These are phyloP conservation scores for Fragaria iinumae DNA, from an alignment of 306 rosid genomes.

Conservation along the genomic window DNA sequence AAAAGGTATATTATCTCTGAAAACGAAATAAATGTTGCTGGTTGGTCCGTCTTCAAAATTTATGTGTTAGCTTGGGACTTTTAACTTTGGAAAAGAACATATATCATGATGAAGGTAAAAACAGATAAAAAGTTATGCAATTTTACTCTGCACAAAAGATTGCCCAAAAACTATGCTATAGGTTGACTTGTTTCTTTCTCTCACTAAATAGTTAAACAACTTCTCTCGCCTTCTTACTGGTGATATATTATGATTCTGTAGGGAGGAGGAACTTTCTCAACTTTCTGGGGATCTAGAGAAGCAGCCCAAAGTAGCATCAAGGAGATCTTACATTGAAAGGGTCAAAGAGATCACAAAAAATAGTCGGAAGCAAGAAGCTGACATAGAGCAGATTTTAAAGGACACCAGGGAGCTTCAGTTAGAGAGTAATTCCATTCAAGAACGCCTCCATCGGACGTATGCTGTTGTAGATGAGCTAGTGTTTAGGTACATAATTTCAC, in stretches of 20 bases:
- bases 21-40: not conserved
- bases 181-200: slow-evolving; percentile 8
- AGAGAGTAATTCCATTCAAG: slow-evolving; percentile 83
- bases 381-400: slow-evolving; percentile 68
- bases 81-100: not conserved
- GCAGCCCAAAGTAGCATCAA: slow-evolving; percentile 48
- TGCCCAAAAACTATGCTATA: slow-evolving; percentile 4
- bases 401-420: slow-evolving; percentile 88
- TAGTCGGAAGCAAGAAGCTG: slow-evolving; percentile 80
- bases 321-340: slow-evolving; percentile 70
- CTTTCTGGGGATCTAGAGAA: slow-evolving; percentile 39
- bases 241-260: slow-evolving; percentile 22
- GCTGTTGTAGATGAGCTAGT: slow-evolving; percentile 79
- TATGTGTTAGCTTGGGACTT: not conserved
- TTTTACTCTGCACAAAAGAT: not conserved
- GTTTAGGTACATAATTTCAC: slow-evolving; percentile 55
- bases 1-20: slow-evolving; percentile 32
- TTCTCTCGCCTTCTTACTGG: slow-evolving; percentile 16
- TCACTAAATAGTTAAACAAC: not conserved
- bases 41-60: not conserved
- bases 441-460: slow-evolving; percentile 77
- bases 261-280: slow-evolving; percentile 44
- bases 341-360: slow-evolving; percentile 83
- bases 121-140: not conserved
- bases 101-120: not conserved